Base-by-base conservation (phyloP, 1,284 basidiomycete genomes). In the Microbotryum violaceum region DNA sequence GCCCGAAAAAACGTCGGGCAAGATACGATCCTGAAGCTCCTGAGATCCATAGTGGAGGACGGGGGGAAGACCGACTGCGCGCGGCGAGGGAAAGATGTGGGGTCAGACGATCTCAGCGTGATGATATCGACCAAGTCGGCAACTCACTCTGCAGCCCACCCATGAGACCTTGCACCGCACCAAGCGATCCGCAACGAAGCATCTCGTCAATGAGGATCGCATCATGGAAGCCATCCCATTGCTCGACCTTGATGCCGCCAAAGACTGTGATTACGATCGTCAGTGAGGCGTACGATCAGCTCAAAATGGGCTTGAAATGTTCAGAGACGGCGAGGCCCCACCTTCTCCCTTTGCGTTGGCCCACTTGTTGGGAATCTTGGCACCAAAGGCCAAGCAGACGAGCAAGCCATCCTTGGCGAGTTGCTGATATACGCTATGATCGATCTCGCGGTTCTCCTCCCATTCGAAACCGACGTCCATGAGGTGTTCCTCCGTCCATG, bases 31-130 rank as follows among this genome's bases (percentile, higher is more conserved):
- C 70, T 77, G 74, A 37, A 77, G 69, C 54, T 72, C 74, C 20
- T 73, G 69, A 5, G 70, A 71, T 52, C 76, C 76, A 65, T 74
- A 77, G 70, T 76, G 73, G 67, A 75, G 70, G 37, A 77, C 66
- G 20, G 69, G 65, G 14, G 70, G 70, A 10, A 50, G 48, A 20
- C 66, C 63, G 45, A 52, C 37, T 42, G 37, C 16, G 16, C 37
- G 37, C 37, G 60, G 56, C 14, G 31, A 20, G 8, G 31, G 31
- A 4, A 27, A 5, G n/a, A n/a, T 42, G 27, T n/a, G 31, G 42
- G n/a, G 33, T 37, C 52, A 45, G 37, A 14, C 23, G 20, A 31
- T 44, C 42, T 16, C 16, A 42, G 37, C 37, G 37, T 42, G 37
- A 42, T 42, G 37, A 12, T 18, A 18, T 42, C 37, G 2, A 42